Percentiles rank a stretch among this genome's conserved stretches.
Evolutionary conservation across 2,329 filamentous ascomycete genomes (phyloP).

Genomic region (Pestalotiopsis sp.): DNA sequence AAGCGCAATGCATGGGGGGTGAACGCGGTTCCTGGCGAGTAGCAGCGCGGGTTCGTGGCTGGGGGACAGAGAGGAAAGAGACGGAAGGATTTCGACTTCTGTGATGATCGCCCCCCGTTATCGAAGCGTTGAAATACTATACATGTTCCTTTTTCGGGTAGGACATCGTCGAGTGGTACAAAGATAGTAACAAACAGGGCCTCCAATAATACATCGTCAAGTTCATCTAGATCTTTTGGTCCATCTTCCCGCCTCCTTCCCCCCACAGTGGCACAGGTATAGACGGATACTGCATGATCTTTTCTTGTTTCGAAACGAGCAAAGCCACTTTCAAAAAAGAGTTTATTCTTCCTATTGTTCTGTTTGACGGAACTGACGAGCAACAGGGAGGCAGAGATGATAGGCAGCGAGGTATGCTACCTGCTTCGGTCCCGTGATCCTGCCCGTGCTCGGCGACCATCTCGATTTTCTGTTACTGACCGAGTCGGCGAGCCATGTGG

Average conservation of each 20-base stretch:
- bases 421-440: background rate
- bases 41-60: no score
- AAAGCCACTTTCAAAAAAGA: background rate
- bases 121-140: no score
- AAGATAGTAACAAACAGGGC: no score
- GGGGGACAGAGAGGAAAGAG: no score
- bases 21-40: background rate
- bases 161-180: no score
- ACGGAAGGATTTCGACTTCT: no score
- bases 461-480: background rate
- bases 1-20: background rate
- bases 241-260: no score
- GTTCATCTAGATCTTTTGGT: no score
- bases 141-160: no score
- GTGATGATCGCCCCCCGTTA: no score
- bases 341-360: background rate
- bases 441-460: background rate
- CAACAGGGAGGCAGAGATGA: background rate
- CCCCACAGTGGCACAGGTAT: background rate
- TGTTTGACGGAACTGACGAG: background rate
- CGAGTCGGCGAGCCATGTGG: background rate
- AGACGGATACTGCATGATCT: background rate
- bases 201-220: no score
- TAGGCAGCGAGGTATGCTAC: background rate
- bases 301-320: conserved; percentile 2